These are phyloP conservation scores for Vaccinium myrtillus DNA, from an alignment of 148 eudicot species.

Conservation along the genomic window DNA sequence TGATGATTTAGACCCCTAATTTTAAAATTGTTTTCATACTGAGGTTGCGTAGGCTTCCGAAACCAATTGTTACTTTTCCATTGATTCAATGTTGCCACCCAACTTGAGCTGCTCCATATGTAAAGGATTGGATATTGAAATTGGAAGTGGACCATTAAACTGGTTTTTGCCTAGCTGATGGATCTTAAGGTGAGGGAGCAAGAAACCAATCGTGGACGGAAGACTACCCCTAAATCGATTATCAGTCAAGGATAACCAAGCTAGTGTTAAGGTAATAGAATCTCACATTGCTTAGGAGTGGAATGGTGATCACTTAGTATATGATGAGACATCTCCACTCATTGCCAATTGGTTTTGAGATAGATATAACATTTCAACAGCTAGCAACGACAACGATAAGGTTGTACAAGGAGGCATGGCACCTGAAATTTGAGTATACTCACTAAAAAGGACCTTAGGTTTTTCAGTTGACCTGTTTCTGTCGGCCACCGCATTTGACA, in stretches of 20 bases:
- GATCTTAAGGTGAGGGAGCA: neutral
- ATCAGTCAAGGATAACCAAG: neutral
- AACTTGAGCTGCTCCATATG: neutral
- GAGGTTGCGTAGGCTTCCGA: neutral
- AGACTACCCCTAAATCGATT: neutral
- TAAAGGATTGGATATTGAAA: conserved; percentile 14
- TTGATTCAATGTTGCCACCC: conserved; percentile 1
- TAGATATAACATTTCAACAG: no score
- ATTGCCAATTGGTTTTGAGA: no score
- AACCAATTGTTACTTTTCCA: conserved; percentile 10
- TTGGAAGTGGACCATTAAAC: conserved; percentile 17
- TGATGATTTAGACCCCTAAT: neutral
- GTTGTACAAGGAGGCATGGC: neutral
- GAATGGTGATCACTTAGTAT: no score
- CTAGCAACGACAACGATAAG: neutral
- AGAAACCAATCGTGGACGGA: neutral
- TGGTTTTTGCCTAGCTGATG: neutral
- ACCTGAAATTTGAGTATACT: neutral
- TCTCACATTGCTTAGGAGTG: no score
- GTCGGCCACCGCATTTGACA: no score
- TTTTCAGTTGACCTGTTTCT: neutral
- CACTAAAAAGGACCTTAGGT: neutral
- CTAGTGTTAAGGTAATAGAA: neutral
- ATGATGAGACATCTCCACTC: no score
- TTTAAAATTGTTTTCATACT: neutral